Conservation (phyloP, 169 alveolate species). For the Plasmodium reichenowi region DNA sequence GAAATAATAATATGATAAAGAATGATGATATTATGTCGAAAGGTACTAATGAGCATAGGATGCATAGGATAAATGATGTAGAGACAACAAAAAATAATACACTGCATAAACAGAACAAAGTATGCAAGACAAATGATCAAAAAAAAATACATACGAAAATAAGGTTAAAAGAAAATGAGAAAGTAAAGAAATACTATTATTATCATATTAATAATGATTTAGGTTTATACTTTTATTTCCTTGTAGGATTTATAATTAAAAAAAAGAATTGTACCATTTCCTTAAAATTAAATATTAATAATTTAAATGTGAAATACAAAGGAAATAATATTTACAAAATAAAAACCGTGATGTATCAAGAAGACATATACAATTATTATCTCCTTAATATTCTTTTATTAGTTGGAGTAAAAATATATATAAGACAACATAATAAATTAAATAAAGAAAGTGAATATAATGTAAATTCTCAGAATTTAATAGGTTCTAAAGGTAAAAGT, state of each 20-base stretch:
- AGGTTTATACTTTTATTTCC: constrained; percentile 31
- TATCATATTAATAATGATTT: constrained; percentile 25
- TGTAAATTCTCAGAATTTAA: no score
- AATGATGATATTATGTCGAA: no score
- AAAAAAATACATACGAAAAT: background rate
- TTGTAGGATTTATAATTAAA: constrained; percentile 33
- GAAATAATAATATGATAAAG: background rate
- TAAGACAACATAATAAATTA: background rate
- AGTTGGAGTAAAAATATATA: constrained; percentile 20
- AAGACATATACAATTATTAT: constrained; percentile 16
- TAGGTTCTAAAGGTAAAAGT: no score
- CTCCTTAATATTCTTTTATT: constrained; percentile 31
- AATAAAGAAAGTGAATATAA: no score
- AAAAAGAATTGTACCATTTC: constrained; percentile 16
- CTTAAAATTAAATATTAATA: constrained; percentile 6
- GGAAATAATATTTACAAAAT: constrained; percentile 2
- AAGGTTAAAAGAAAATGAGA: background rate
- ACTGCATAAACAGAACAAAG: background rate
- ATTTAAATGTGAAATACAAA: background rate
- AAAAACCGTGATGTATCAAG: constrained; percentile 1
- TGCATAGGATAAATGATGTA: no score
- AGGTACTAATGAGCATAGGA: no score
- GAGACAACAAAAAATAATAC: background rate
- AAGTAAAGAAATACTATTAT: background rate
- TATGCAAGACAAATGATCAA: background rate